Conservation (phyloP, 2,329 filamentous ascomycete species). For the Cordyceps cateniannulata region DNA sequence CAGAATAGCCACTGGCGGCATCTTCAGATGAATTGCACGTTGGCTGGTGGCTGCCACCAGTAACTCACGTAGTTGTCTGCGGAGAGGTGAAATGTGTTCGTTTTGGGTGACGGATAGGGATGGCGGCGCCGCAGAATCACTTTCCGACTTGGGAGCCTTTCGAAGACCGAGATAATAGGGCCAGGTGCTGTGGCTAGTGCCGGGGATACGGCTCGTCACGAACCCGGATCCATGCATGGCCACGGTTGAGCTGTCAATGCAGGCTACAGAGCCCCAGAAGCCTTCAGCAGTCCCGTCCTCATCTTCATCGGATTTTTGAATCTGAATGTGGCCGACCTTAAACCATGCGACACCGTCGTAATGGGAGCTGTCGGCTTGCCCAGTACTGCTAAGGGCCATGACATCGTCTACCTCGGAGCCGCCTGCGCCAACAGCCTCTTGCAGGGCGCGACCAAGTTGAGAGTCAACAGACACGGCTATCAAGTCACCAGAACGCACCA, state of each 20-base stretch:
- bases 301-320: constrained; percentile 45
- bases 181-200: constrained; percentile 72
- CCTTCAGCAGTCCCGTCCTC: constrained; percentile 59
- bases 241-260: constrained; percentile 79
- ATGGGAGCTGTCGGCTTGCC: constrained; percentile 23
- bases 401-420: constrained; percentile 67
- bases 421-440: constrained; percentile 57
- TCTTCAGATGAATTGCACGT: constrained; percentile 75
- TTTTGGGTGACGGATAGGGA: constrained; percentile 40
- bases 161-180: constrained; percentile 81
- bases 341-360: constrained; percentile 80
- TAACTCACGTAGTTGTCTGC: constrained; percentile 71
- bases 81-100: constrained; percentile 51
- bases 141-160: constrained; percentile 47
- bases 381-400: constrained; percentile 43
- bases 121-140: constrained; percentile 29
- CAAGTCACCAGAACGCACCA: constrained; percentile 81
- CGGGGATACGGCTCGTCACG: constrained; percentile 73
- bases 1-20: constrained; percentile 83
- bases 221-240: constrained; percentile 89
- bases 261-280: constrained; percentile 78
- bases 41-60: constrained; percentile 84
- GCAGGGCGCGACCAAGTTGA: constrained; percentile 72
- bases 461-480: constrained; percentile 87
- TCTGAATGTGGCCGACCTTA: constrained; percentile 69